Percentiles rank a stretch among this genome's conserved stretches.
These are phyloP conservation scores for Trichosporon coremiiforme DNA, from an alignment of 1,284 basidiomycete genomes.

Conservation along the genomic window DNA sequence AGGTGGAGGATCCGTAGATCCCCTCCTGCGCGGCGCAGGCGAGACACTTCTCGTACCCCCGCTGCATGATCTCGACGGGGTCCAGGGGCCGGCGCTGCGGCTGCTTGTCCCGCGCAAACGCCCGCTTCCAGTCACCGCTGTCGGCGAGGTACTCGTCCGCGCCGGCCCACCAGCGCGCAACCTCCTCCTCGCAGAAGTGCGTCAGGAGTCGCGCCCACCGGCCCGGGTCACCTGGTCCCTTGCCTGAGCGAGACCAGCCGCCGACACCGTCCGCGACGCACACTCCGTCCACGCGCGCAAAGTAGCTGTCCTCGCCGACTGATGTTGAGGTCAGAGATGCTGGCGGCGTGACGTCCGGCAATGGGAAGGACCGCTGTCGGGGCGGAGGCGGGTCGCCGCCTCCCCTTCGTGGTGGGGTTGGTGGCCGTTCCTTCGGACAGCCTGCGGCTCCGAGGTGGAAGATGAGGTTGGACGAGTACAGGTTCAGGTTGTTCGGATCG, in stretches of 20 bases:
- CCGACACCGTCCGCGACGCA: constrained; percentile 58
- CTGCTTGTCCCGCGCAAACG: constrained; percentile 16
- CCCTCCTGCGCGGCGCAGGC: constrained; percentile 58
- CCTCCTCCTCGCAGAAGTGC: constrained; percentile 53
- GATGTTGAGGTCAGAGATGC: constrained; percentile 33
- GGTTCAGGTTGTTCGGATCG: constrained; percentile 31
- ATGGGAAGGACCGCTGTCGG: constrained; percentile 43
- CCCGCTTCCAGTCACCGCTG: constrained; percentile 29
- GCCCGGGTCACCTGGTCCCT: constrained; percentile 51
- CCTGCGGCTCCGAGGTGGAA: constrained; percentile 51
- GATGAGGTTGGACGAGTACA: constrained; percentile 44
- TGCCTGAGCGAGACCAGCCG: constrained; percentile 49
- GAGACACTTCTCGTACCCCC: constrained; percentile 62
- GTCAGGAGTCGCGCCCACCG: constrained; percentile 53
- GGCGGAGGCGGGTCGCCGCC: constrained; percentile 38
- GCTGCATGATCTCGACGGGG: constrained; percentile 63
- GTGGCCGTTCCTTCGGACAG: constrained; percentile 43
- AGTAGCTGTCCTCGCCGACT: constrained; percentile 57
- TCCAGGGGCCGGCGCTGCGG: constrained; percentile 50
- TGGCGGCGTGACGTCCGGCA: constrained; percentile 44
- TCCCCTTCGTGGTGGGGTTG: constrained; percentile 23
- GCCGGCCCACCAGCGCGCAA: constrained; percentile 49
- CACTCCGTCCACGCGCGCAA: constrained; percentile 50
- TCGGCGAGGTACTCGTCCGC: constrained; percentile 41
- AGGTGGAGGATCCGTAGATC: constrained; percentile 62